Evolutionary conservation across 192 early-diverging fungal species (phyloP), one percentile per base, ranked within the genome.

Genomic region (Dissophora globulifera): DNA sequence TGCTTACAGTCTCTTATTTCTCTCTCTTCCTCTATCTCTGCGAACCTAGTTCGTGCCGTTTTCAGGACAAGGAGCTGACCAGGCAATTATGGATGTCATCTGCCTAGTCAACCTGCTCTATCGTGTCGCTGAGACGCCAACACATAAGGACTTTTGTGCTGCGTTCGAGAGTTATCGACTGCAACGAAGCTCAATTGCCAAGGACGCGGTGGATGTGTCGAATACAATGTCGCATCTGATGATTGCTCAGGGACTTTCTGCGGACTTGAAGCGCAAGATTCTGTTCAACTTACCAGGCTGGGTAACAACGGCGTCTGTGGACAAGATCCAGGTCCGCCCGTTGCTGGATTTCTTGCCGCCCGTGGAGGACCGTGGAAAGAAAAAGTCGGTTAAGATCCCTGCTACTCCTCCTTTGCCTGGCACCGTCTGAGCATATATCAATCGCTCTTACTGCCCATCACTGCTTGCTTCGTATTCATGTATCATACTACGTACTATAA

Each of bases 41-140:
- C 40, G n/a, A n/a, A 43, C 33, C 12, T 25, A 72, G 69, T 72
- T 72, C 42, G 47, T 51, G 29, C 69, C 69, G 16, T 72, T 58
- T 32, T 72, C 69, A 11, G 69, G 69, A 11, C 69, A 72, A 22
- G 69, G 69, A 2, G 69, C 69, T 45, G 69, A 72, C 22, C 69
- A 72, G 20, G 69, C 69, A 7, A 72, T 72, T 35, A 32, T 72
- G 31, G 69, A 72, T 38, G 69, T 57, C 1, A 58, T 72, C 41
- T 62, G 32, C 32, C 60, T 72, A 0, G 60, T 59, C 22, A 65
- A 74, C 50, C 55, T 54, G 3, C 61, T 74, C n/a, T 74, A 63
- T 32, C 38, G 57, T 1, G 32, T 74, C 3, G 25, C 15, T 27
- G 45, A 50, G 15, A 43, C 50, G 11, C 51, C 70, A 0, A 46